Percentiles rank a stretch among this genome's conserved stretches.
Conservation (phyloP, 129 eudicot genomes). For the Sambucus nigra region DNA sequence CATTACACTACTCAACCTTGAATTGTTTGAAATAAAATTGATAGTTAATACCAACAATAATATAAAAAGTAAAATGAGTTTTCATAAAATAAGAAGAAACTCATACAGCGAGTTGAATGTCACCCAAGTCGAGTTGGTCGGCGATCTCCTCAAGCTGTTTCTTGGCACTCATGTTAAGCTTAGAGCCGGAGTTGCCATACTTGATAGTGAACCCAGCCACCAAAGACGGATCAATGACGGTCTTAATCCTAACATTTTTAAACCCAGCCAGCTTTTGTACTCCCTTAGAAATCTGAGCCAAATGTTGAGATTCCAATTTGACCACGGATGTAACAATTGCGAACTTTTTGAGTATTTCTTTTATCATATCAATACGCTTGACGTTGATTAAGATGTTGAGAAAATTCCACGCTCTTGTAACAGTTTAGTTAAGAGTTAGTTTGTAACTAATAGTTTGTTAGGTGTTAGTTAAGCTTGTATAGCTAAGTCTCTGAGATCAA, state of each 20-base stretch:
- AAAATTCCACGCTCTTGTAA: no score
- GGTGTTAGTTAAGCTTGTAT: no score
- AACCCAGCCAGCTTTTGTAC: conserved; percentile 70
- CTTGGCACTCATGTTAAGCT: conserved; percentile 75
- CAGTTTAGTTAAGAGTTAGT: no score
- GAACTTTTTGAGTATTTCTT: conserved; percentile 65
- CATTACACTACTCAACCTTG: no score
- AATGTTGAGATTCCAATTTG: conserved; percentile 48
- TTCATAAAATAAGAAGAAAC: no score
- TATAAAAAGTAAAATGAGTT: no score
- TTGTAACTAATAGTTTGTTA: no score
- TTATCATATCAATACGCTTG: conserved; percentile 41
- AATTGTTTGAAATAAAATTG: no score
- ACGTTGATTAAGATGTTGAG: conserved; percentile 49
- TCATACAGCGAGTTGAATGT: conserved; percentile 52
- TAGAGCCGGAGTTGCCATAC: conserved; percentile 64
- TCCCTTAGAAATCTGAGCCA: conserved; percentile 72
- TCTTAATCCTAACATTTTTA: conserved; percentile 57
- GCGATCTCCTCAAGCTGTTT: conserved; percentile 81
- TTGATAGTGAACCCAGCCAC: conserved; percentile 74
- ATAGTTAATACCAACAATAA: no score
- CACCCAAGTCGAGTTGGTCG: conserved; percentile 52
- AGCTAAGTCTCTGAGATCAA: no score
- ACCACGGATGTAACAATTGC: conserved; percentile 73
- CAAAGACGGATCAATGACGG: conserved; percentile 55